These are phyloP conservation scores for Leccinum huronense DNA, from an alignment of 1,284 basidiomycete species.

Conservation along the genomic window DNA sequence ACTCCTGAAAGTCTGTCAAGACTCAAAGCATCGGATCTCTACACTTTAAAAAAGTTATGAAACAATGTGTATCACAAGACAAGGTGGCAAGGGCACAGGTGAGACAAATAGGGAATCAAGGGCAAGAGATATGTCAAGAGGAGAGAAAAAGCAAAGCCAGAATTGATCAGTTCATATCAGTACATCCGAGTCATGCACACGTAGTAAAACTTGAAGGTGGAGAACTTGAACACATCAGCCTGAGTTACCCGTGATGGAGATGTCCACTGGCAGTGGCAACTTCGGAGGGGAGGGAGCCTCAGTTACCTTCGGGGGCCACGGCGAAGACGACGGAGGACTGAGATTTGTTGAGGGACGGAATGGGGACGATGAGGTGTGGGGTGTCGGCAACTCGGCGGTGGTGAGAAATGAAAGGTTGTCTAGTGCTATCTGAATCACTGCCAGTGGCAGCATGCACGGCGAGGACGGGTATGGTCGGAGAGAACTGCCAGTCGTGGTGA, in stretches of 20 bases:
- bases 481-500: constrained; percentile 22
- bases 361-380: constrained; percentile 47
- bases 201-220: no score
- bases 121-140: no score
- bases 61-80: no score
- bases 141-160: no score
- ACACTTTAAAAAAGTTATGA: no score
- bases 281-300: constrained; percentile 42
- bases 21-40: no score
- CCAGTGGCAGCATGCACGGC: constrained; percentile 20
- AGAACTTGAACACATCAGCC: no score
- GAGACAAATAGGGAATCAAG: no score
- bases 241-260: constrained; percentile 53
- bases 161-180: no score
- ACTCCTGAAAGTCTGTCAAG: no score
- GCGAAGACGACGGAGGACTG: constrained; percentile 44
- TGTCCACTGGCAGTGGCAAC: constrained; percentile 54
- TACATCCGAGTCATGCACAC: no score
- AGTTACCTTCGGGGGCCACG: constrained; percentile 29
- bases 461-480: constrained; percentile 16
- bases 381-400: constrained; percentile 11
- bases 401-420: constrained; percentile 28
- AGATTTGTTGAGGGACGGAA: constrained; percentile 39
- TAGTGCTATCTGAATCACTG: constrained; percentile 13
- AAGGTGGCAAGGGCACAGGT: no score